These are phyloP conservation scores for Apiotrichum siamense DNA, from an alignment of 1,284 basidiomycete species.

Conservation along the genomic window DNA sequence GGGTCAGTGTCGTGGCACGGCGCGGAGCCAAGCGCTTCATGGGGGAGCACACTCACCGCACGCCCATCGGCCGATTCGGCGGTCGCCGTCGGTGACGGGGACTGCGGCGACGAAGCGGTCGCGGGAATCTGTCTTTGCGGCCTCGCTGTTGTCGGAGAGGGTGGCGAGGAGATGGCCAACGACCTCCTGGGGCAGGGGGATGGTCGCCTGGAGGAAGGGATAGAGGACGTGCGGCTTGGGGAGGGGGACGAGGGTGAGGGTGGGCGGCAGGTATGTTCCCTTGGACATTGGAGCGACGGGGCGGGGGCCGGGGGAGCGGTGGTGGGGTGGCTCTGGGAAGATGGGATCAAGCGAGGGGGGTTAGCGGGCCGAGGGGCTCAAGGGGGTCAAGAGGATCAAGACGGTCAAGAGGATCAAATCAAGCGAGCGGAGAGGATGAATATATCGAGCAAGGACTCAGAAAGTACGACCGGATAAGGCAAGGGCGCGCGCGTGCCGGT, in stretches of 20 bases:
- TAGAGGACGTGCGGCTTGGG: conserved; percentile 36
- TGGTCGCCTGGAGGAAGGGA: conserved; percentile 29
- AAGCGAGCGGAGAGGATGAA: no score
- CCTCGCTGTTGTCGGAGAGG: conserved; percentile 25
- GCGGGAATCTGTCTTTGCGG: conserved; percentile 18
- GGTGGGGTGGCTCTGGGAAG: not conserved
- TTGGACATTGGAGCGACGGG: conserved; percentile 14
- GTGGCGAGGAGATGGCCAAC: conserved; percentile 31
- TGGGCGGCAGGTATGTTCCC: conserved; percentile 32
- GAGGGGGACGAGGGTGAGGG: conserved; percentile 36
- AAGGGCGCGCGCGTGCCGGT: no score
- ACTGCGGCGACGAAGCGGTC: conserved; percentile 31
- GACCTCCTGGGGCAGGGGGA: conserved; percentile 26
- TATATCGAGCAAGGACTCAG: no score
- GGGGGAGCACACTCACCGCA: conserved; percentile 36
- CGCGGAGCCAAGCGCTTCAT: no score
- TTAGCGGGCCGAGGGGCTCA: no score
- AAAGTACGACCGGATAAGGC: no score
- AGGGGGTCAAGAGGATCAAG: no score
- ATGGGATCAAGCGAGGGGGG: no score
- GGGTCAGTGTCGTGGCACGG: no score
- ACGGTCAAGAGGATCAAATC: no score
- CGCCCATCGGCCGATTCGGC: conserved; percentile 40
- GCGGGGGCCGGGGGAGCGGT: no score
- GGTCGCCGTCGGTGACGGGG: conserved; percentile 38